Conservation (phyloP, 2,329 filamentous ascomycete genomes). For the Hymenoscyphus occultus region DNA sequence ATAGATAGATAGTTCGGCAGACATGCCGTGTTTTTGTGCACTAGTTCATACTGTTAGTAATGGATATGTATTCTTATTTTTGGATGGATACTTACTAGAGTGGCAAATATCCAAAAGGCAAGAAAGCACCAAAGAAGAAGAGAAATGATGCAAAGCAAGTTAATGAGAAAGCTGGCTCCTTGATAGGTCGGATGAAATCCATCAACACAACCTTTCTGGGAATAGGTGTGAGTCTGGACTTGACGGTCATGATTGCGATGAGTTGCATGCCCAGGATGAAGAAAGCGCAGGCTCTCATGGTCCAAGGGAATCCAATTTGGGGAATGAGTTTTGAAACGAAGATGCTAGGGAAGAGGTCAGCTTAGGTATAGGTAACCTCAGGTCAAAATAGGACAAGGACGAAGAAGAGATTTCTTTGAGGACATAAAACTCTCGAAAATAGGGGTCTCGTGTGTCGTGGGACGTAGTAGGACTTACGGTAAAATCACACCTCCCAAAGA, state of each 20-base stretch:
- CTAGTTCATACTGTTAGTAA: constrained; percentile 33
- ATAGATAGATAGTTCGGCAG: constrained; percentile 46
- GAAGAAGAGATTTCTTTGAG: too few species aligned
- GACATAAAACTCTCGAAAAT: too few species aligned
- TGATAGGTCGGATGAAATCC: constrained; percentile 40
- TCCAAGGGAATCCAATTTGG: constrained; percentile 53
- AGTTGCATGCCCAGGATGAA: constrained; percentile 52
- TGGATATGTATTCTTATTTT: not conserved
- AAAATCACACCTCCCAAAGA: constrained; percentile 55
- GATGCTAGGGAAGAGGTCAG: constrained; percentile 37
- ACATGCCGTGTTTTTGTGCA: constrained; percentile 48
- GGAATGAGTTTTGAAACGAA: constrained; percentile 55
- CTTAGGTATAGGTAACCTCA: not conserved
- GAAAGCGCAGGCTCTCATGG: constrained; percentile 55
- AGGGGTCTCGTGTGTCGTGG: too few species aligned
- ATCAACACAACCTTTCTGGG: constrained; percentile 35
- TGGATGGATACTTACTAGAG: constrained; percentile 28
- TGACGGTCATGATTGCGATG: constrained; percentile 51
- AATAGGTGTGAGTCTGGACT: constrained; percentile 46
- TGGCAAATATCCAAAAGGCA: constrained; percentile 50
- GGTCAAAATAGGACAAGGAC: not conserved
- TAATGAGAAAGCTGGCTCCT: constrained; percentile 40
- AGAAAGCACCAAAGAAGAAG: constrained; percentile 50
- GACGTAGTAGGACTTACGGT: constrained; percentile 36
- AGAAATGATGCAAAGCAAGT: constrained; percentile 42